Evolutionary conservation across 2,329 filamentous ascomycete genomes (phyloP).

Genomic region (Curvularia spicifera): DNA sequence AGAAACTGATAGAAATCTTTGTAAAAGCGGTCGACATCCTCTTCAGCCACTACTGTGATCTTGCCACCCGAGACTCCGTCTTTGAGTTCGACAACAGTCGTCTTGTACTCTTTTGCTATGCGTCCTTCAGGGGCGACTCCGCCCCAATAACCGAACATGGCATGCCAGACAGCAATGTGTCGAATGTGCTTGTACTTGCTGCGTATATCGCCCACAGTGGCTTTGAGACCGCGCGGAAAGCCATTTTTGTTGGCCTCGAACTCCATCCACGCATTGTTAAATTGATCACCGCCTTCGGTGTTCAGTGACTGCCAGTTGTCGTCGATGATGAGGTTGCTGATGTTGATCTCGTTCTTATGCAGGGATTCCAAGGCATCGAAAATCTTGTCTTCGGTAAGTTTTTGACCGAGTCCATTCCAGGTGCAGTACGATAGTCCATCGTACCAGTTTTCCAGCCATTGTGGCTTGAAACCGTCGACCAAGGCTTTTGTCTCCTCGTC

Average conservation of each 20-base stretch:
- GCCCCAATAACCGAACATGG: slow-evolving; percentile 71
- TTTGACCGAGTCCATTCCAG: slow-evolving; percentile 90
- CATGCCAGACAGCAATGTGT: slow-evolving; percentile 94
- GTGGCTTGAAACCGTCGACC: slow-evolving; percentile 58
- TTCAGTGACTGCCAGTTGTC: slow-evolving; percentile 76
- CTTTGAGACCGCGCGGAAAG: slow-evolving; percentile 81
- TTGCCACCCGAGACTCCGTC: slow-evolving; percentile 65
- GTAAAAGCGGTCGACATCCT: slow-evolving; percentile 79
- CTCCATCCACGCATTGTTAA: slow-evolving; percentile 65
- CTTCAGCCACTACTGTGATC: slow-evolving; percentile 74
- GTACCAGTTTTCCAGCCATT: slow-evolving; percentile 88
- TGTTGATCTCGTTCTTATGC: slow-evolving; percentile 71
- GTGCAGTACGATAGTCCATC: slow-evolving; percentile 95
- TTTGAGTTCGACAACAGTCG: slow-evolving; percentile 63
- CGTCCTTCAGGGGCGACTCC: slow-evolving; percentile 77
- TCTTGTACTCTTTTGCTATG: slow-evolving; percentile 80
- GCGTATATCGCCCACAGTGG: slow-evolving; percentile 72
- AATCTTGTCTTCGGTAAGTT: slow-evolving; percentile 81
- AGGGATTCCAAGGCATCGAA: slow-evolving; percentile 75
- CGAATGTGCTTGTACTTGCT: slow-evolving; percentile 72
- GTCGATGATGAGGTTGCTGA: slow-evolving; percentile 90
- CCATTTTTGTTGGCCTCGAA: slow-evolving; percentile 84
- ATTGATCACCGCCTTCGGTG: slow-evolving; percentile 56
- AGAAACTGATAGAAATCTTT: slow-evolving; percentile 91
- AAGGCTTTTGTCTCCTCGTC: slow-evolving; percentile 57